A percentile compares a stretch with the other conserved stretches of the same genome.
These are phyloP conservation scores for Kalmanozyma brasiliensis DNA, from an alignment of 1,284 basidiomycete species.

Conservation along the genomic window DNA sequence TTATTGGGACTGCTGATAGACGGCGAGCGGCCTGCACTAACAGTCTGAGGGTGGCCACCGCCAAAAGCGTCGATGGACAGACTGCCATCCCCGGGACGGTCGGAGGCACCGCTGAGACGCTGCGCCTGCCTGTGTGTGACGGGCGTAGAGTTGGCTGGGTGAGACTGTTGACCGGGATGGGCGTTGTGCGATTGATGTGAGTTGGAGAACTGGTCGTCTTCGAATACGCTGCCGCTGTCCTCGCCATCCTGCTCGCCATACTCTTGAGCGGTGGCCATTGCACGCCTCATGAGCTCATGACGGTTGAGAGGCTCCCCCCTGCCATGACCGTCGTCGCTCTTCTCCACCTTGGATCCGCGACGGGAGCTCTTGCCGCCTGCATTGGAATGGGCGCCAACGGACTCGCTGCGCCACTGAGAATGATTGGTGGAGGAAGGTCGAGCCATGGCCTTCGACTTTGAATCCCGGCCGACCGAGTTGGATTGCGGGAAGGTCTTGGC, in stretches of 20 bases:
- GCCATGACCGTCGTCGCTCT: conserved; percentile 45
- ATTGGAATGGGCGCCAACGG: conserved; percentile 2
- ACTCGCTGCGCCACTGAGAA: conserved; percentile 25
- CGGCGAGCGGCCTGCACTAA: conserved; percentile 7
- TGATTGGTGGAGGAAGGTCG: conserved; percentile 25
- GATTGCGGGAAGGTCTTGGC: neutral
- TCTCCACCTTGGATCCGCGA: conserved; percentile 36
- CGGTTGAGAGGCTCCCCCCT: conserved; percentile 49
- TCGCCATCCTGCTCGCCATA: conserved; percentile 15
- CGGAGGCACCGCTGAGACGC: neutral
- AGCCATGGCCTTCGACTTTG: conserved; percentile 21
- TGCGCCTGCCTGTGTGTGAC: conserved; percentile 28
- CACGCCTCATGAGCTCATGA: conserved; percentile 63
- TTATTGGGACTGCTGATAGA: conserved; percentile 5
- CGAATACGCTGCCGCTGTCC: conserved; percentile 37
- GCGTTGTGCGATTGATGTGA: conserved; percentile 38
- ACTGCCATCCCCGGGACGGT: conserved; percentile 54
- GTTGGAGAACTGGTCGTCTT: conserved; percentile 36
- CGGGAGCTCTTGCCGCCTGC: conserved; percentile 28
- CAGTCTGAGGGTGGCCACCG: conserved; percentile 7
- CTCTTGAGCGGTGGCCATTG: conserved; percentile 56
- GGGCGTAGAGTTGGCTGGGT: conserved; percentile 29
- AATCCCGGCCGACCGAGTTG: conserved; percentile 6
- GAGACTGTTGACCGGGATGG: conserved; percentile 2
- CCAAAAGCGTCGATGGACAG: conserved; percentile 54